These are phyloP conservation scores for Entomortierella chlamydospora DNA, from an alignment of 192 early-diverging fungal genomes.

Conservation along the genomic window DNA sequence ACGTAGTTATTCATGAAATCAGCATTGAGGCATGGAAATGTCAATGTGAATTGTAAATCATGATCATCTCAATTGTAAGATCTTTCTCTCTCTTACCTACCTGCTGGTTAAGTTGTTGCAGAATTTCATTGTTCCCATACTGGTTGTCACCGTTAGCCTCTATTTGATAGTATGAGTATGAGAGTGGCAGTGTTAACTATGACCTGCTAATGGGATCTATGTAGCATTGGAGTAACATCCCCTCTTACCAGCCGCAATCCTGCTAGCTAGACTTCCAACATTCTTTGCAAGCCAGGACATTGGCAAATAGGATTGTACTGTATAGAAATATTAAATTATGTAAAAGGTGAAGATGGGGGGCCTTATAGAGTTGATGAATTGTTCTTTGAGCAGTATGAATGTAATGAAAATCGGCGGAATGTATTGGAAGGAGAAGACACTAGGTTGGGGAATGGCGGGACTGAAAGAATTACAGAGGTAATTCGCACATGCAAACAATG, in stretches of 20 bases:
- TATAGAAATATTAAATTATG: neutral
- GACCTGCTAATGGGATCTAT: neutral
- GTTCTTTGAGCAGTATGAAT: too few species aligned
- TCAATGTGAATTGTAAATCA: neutral
- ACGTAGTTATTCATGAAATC: neutral
- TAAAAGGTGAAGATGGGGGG: too few species aligned
- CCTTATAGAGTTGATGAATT: too few species aligned
- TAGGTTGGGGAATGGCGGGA: too few species aligned
- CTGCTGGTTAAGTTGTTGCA: constrained; percentile 35
- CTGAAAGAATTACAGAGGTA: too few species aligned
- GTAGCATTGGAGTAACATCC: neutral
- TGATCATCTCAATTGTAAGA: neutral
- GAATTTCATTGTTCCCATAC: constrained; percentile 14
- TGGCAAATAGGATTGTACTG: neutral
- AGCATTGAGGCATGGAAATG: neutral
- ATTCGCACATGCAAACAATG: too few species aligned
- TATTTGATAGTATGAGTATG: neutral
- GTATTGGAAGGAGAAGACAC: too few species aligned
- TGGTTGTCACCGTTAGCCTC: constrained; percentile 51
- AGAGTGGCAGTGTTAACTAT: neutral
- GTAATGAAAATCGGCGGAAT: too few species aligned
- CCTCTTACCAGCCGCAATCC: constrained; percentile 44
- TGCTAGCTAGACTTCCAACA: constrained; percentile 51
- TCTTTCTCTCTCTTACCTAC: constrained; percentile 4
- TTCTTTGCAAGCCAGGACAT: constrained; percentile 56